These are phyloP conservation scores for Pseudogymnoascus sp. DNA, from an alignment of 2,329 filamentous ascomycete genomes.

Conservation along the genomic window DNA sequence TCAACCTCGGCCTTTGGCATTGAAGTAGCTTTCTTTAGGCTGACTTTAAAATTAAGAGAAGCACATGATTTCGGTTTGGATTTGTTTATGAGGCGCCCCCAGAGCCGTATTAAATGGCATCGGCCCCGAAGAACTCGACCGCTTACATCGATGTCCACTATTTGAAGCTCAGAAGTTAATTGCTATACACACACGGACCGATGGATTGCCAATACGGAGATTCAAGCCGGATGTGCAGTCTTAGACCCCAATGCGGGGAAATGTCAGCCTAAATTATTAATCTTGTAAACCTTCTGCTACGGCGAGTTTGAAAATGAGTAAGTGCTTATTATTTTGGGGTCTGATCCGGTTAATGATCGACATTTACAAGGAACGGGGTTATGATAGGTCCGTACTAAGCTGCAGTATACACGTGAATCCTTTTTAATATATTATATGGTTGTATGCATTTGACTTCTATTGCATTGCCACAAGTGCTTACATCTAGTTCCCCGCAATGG, in stretches of 20 bases:
- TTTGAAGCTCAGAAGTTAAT: background rate
- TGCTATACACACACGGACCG: background rate
- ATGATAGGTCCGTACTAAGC: background rate
- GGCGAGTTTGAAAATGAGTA: background rate
- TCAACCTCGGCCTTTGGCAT: background rate
- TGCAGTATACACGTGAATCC: background rate
- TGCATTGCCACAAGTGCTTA: background rate
- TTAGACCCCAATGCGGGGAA: background rate
- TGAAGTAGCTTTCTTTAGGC: background rate
- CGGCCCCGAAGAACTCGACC: background rate
- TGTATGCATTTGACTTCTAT: background rate
- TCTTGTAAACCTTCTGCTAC: background rate
- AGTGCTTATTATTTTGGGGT: background rate
- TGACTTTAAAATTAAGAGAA: background rate
- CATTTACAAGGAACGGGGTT: background rate
- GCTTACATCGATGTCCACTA: background rate
- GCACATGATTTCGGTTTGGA: background rate
- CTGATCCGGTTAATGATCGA: constrained; percentile 1
- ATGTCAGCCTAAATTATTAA: background rate
- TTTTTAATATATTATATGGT: background rate
- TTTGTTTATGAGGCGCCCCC: background rate
- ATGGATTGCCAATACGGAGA: constrained; percentile 12
- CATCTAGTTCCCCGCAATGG: background rate
- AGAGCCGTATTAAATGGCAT: background rate
- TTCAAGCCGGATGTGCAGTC: constrained; percentile 5